Evolutionary conservation across 2,329 filamentous ascomycete genomes (phyloP).

Genomic region (Cytospora paraplurivora): DNA sequence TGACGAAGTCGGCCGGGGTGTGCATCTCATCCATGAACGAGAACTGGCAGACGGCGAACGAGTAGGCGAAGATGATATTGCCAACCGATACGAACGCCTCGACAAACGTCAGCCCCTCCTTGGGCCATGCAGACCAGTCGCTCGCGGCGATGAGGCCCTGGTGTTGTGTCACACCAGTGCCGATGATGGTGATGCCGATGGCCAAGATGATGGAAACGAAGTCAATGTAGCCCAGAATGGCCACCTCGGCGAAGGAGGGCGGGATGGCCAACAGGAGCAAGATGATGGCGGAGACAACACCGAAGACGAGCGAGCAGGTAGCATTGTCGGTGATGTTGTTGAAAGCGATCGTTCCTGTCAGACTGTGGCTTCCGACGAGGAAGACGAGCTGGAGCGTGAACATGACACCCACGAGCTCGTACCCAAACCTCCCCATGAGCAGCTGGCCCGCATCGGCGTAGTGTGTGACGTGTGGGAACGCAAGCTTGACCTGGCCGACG

Average conservation of each 20-base stretch:
- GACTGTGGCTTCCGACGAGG: constrained; percentile 70
- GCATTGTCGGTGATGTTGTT: constrained; percentile 63
- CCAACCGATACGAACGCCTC: constrained; percentile 62
- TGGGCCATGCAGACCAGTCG: constrained; percentile 50
- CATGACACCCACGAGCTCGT: constrained; percentile 63
- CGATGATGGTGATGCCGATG: constrained; percentile 68
- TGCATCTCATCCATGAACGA: constrained; percentile 58
- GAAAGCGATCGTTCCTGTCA: constrained; percentile 71
- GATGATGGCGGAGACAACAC: constrained; percentile 49
- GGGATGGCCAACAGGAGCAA: constrained; percentile 50
- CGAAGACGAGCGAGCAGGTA: constrained; percentile 49
- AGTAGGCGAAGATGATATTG: constrained; percentile 74
- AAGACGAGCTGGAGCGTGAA: constrained; percentile 68
- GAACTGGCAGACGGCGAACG: constrained; percentile 56
- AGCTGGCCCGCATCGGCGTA: constrained; percentile 70
- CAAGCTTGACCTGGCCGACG: constrained; percentile 50
- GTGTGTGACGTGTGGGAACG: constrained; percentile 59
- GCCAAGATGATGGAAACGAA: constrained; percentile 66
- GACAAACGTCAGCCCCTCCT: constrained; percentile 49
- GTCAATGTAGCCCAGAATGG: constrained; percentile 53
- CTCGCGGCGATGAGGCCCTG: constrained; percentile 35
- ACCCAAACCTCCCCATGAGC: constrained; percentile 60
- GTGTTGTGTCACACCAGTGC: constrained; percentile 52
- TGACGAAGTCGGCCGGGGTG: constrained; percentile 48
- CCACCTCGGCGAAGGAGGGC: constrained; percentile 51